These are phyloP conservation scores for Citeromyces hawaiiensis DNA, from an alignment of 1,139 yeast species.

Conservation along the genomic window DNA sequence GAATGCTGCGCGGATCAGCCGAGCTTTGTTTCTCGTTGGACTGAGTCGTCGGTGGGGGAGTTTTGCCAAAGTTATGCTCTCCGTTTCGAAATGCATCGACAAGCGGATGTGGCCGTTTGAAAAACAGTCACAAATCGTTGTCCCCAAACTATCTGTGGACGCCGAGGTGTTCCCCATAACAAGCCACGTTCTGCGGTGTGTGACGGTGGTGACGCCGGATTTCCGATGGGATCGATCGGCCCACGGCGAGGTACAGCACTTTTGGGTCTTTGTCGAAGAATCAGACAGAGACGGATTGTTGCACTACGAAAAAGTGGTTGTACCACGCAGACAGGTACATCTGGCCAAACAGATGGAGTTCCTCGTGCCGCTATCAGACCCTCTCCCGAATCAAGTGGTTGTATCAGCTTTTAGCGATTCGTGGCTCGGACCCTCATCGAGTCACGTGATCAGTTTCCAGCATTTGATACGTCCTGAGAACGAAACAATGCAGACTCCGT, in stretches of 20 bases:
- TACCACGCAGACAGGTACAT: conserved; percentile 44
- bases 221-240: conserved; percentile 71
- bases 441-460: conserved; percentile 74
- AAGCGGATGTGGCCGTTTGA: conserved; percentile 73
- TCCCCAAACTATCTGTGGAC: conserved; percentile 62
- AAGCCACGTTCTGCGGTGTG: conserved; percentile 71
- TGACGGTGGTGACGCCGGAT: conserved; percentile 57
- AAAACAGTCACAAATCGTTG: conserved; percentile 49
- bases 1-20: conserved; percentile 82
- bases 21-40: conserved; percentile 82
- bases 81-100: conserved; percentile 80
- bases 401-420: conserved; percentile 69
- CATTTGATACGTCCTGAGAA: conserved; percentile 82
- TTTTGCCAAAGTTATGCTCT: conserved; percentile 58
- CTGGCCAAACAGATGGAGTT: conserved; percentile 57
- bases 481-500: conserved; percentile 73
- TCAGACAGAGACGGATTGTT: conserved; percentile 62
- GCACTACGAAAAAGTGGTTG: conserved; percentile 71
- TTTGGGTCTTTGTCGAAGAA: conserved; percentile 89
- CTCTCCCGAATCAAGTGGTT: conserved; percentile 77
- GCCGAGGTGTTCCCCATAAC: conserved; percentile 91
- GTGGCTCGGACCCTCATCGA: conserved; percentile 82
- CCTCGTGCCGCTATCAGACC: conserved; percentile 84
- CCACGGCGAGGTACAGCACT: conserved; percentile 78
- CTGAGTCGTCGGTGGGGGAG: conserved; percentile 84